Evolutionary conservation across 371 early-diverging fungal genomes (phyloP).

Genomic region (Quaeritorhiza haematococci): DNA sequence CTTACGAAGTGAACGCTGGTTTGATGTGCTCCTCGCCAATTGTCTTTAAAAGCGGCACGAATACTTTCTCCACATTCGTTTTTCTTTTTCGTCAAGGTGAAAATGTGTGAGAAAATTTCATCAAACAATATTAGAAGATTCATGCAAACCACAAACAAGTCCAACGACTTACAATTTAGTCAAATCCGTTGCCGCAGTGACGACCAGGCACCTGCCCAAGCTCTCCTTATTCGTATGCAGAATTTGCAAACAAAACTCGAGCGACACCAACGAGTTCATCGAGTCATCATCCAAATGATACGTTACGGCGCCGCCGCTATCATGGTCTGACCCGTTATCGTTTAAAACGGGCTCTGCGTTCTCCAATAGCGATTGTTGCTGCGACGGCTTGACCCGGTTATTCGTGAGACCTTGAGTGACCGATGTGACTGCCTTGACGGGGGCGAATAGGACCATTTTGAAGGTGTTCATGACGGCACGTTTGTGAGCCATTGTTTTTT

Average conservation of each 20-base stretch:
- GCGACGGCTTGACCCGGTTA: constrained; percentile 9
- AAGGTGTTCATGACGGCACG: constrained; percentile 41
- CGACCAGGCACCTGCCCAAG: constrained; percentile 59
- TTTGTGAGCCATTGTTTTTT: constrained; percentile 39
- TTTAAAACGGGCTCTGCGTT: constrained; percentile 15
- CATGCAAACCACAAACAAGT: background rate
- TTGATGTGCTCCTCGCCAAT: constrained; percentile 63
- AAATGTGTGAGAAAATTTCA: constrained; percentile 4
- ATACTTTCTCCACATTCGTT: constrained; percentile 58
- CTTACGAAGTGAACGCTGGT: constrained; percentile 58
- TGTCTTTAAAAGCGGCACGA: constrained; percentile 53
- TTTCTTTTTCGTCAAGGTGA: constrained; percentile 29
- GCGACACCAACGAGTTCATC: constrained; percentile 61
- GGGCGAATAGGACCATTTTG: constrained; percentile 45
- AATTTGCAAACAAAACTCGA: constrained; percentile 72
- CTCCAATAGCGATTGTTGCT: constrained; percentile 19
- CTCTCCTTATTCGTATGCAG: constrained; percentile 79
- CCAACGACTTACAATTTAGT: constrained; percentile 28
- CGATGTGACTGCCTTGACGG: constrained; percentile 26
- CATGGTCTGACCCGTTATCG: background rate
- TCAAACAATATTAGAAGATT: background rate
- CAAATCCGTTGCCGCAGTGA: constrained; percentile 39
- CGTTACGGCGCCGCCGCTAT: constrained; percentile 19
- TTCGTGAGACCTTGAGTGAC: background rate
- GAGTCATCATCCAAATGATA: constrained; percentile 50